Evolutionary conservation across 2,329 filamentous ascomycete genomes (phyloP).

Genomic region (Ilyonectria sp.): DNA sequence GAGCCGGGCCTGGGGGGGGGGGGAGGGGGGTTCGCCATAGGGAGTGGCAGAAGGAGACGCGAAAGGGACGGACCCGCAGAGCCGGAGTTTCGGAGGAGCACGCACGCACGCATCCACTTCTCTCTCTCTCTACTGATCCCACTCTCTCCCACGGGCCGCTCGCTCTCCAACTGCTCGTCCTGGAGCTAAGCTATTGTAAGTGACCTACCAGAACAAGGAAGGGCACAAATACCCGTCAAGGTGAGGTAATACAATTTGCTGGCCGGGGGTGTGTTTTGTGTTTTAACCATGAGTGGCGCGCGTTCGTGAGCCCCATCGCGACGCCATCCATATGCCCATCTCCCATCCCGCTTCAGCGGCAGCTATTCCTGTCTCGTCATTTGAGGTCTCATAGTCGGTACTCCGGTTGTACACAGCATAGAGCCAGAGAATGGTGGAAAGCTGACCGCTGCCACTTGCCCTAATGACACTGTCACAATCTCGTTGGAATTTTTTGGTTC

Average conservation of each 20-base stretch:
- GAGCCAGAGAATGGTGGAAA: neutral
- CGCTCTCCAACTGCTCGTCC: too few species aligned
- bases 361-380: conserved; percentile 28
- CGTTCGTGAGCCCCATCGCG: conserved; percentile 26
- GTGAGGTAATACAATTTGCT: neutral
- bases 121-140: conserved; percentile 1
- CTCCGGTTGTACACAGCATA: neutral
- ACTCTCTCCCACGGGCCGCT: neutral
- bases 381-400: neutral
- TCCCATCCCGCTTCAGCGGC: conserved; percentile 33
- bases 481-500: neutral
- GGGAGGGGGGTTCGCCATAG: neutral
- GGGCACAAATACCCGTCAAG: neutral
- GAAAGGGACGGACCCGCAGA: conserved; percentile 40
- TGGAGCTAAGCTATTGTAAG: conserved; percentile 4
- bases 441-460: neutral
- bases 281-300: conserved; percentile 26
- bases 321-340: conserved; percentile 23
- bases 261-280: neutral
- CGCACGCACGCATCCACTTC: conserved; percentile 1
- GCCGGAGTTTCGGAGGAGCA: conserved; percentile 45
- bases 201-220: conserved; percentile 1
- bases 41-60: conserved; percentile 30
- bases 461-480: neutral
- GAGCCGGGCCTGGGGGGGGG: conserved; percentile 42